Evolutionary conservation across 139 green algal genomes (phyloP), one percentile per base, ranked within the genome.

Genomic region (Closterium sp.): DNA sequence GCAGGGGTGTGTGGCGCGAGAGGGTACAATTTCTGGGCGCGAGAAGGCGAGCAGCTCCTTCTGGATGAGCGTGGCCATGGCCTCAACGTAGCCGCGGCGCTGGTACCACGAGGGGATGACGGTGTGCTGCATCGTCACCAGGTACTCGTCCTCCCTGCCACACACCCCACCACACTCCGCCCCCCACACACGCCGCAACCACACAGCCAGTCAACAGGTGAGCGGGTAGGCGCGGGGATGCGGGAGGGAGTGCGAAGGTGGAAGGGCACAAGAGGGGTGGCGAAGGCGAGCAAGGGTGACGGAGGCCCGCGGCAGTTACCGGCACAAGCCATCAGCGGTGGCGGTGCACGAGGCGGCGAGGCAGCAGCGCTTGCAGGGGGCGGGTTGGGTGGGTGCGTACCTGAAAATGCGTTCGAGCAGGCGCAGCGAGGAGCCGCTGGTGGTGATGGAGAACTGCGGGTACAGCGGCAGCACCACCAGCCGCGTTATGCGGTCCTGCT

Each of bases 371-470:
- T 45, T 45, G 38, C 2, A 45, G 38, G 38, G 38, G 38, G 38
- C 4, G 4, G 38, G 38, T 10, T 45, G 38, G 38, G 38, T 70
- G 45, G 45, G 45, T 70, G n/a, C 84, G 4, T 87, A 93, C 91
- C 91, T 85, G 90, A 96, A 96, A 31, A 99, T 91, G 7, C 95
- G 34, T 94, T 99, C 97, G 86, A 99, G 93, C 70, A 99, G 95
- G 27, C 98, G 97, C 45, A 99, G 95, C 91, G 91, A 97, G 86
- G 97, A 99, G 31, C 98, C 98, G 9, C 87, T 96, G 84, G 98
- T 99, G 50, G 96, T 98, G 89, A 99, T 99, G 88, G 96, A 98
- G 94, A 99, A 99, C 94, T 99, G 97, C 17, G 97, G 97, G 94
- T 99, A 99, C 42, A 99, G 95, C 30, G 98, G 98, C 79, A 99